A percentile compares a stretch with the other conserved stretches of the same genome.
These are phyloP conservation scores for Pseudogymnoascus sp. DNA, from an alignment of 2,329 filamentous ascomycete species.

Conservation along the genomic window DNA sequence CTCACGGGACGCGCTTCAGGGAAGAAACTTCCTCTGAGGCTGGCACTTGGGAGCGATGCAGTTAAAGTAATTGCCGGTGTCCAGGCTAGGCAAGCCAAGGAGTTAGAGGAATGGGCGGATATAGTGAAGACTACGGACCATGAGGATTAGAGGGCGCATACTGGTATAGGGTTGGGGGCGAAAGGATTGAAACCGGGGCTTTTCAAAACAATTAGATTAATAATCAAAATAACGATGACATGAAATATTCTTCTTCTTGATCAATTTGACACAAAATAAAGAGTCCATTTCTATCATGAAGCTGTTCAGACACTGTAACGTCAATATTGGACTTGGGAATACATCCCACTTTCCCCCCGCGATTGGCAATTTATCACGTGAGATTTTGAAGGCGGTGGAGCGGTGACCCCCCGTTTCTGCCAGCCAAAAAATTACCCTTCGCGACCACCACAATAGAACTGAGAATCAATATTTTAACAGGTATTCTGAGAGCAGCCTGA, in stretches of 20 bases:
- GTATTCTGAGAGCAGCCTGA: background rate
- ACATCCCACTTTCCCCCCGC: background rate
- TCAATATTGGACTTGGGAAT: background rate
- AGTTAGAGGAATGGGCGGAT: constrained; percentile 17
- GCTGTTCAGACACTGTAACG: background rate
- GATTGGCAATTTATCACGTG: background rate
- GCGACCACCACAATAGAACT: background rate
- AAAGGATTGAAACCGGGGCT: background rate
- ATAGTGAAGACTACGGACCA: constrained; percentile 18
- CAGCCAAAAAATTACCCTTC: background rate
- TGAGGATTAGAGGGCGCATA: background rate
- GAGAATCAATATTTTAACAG: background rate
- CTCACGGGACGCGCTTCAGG: constrained; percentile 27
- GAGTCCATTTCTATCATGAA: background rate
- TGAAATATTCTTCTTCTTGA: background rate
- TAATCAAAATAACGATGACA: background rate
- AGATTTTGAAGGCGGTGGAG: background rate
- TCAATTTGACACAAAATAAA: background rate
- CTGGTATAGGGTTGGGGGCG: background rate
- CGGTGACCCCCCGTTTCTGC: constrained; percentile 6
- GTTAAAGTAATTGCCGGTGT: constrained; percentile 26
- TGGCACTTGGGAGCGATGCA: constrained; percentile 31
- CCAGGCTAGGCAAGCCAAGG: constrained; percentile 15
- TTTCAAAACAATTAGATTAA: background rate
- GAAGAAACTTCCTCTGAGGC: constrained; percentile 25